phyloP scores from a whole-genome alignment of 2,329 filamentous ascomycete genomes.

The Chrysoporthe austroafricana region DNA sequence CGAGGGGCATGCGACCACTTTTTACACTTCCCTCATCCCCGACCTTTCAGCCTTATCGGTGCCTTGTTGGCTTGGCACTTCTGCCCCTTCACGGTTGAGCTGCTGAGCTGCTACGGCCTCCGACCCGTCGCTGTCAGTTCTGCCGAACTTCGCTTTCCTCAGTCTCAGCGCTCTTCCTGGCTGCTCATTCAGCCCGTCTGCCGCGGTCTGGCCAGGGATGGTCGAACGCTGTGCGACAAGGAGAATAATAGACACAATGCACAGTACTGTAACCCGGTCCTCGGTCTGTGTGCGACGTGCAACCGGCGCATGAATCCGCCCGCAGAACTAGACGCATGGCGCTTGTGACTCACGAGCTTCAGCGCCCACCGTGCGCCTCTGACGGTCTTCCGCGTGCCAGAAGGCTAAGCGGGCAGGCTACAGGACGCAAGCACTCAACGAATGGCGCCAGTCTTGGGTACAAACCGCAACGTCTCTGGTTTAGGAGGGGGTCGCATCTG shows the following conservation, averaged over 20 bases:
- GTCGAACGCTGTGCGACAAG: conserved; percentile 7
- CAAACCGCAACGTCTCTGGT: neutral
- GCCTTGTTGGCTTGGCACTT: neutral
- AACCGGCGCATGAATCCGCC: neutral
- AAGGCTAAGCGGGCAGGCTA: conserved; percentile 14
- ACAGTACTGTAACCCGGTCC: neutral
- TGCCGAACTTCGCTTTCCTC: conserved; percentile 1
- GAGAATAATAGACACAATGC: neutral
- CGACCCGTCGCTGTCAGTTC: neutral
- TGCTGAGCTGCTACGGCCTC: neutral
- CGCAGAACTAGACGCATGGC: conserved; percentile 10
- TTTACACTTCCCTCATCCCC: neutral
- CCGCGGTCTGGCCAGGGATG: neutral
- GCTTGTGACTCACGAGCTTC: conserved; percentile 21
- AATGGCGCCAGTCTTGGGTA: neutral
- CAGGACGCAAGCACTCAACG: neutral
- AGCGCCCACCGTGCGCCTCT: neutral
- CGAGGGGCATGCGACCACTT: neutral
- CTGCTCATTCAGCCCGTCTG: conserved; percentile 1
- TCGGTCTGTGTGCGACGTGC: neutral
- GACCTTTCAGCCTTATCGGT: neutral
- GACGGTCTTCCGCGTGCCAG: conserved; percentile 8
- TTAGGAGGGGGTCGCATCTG: conserved; percentile 3
- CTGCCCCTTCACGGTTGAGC: neutral
- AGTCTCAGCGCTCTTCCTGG: neutral